phyloP scores from a whole-genome alignment of 805 yeast genomes.

The Yamadazyma ubonensis region DNA sequence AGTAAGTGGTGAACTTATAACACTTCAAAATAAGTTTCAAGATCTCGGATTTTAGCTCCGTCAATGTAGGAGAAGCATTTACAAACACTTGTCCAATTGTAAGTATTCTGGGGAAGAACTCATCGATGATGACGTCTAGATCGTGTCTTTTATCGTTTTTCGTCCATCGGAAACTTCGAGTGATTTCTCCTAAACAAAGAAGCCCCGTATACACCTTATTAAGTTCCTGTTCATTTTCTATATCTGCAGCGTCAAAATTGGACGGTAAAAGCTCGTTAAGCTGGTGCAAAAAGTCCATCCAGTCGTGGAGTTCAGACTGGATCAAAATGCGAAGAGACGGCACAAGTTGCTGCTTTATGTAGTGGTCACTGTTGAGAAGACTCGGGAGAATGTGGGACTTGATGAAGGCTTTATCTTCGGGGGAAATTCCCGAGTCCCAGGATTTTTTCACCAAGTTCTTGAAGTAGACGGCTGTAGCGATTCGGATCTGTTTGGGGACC shows the following conservation, averaged over 20 bases:
- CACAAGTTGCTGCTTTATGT: slow-evolving; percentile 39
- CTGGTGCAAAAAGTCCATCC: slow-evolving; percentile 32
- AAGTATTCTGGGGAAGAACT: slow-evolving; percentile 65
- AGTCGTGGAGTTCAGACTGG: slow-evolving; percentile 33
- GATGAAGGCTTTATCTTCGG: slow-evolving; percentile 72
- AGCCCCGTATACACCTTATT: slow-evolving; percentile 60
- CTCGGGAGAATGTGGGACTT: slow-evolving; percentile 68
- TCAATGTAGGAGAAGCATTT: slow-evolving; percentile 20
- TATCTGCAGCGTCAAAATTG: neutral
- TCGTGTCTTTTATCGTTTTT: slow-evolving; percentile 45
- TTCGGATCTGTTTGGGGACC: slow-evolving; percentile 44
- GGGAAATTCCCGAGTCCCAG: slow-evolving; percentile 60
- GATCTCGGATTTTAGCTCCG: slow-evolving; percentile 61
- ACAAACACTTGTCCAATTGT: slow-evolving; percentile 58
- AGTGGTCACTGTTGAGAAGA: slow-evolving; percentile 40
- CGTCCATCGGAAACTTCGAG: slow-evolving; percentile 70
- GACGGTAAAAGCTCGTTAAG: neutral
- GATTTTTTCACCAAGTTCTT: slow-evolving; percentile 68
- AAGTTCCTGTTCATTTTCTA: slow-evolving; percentile 1
- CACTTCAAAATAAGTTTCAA: slow-evolving; percentile 69
- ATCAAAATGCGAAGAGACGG: slow-evolving; percentile 36
- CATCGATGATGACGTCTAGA: slow-evolving; percentile 46
- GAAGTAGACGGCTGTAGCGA: slow-evolving; percentile 79
- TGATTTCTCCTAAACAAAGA: slow-evolving; percentile 65
- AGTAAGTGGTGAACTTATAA: slow-evolving; percentile 73